These are phyloP conservation scores for Porphyrellus cyaneotinctus DNA, from an alignment of 768 basidiomycete genomes.

Conservation along the genomic window DNA sequence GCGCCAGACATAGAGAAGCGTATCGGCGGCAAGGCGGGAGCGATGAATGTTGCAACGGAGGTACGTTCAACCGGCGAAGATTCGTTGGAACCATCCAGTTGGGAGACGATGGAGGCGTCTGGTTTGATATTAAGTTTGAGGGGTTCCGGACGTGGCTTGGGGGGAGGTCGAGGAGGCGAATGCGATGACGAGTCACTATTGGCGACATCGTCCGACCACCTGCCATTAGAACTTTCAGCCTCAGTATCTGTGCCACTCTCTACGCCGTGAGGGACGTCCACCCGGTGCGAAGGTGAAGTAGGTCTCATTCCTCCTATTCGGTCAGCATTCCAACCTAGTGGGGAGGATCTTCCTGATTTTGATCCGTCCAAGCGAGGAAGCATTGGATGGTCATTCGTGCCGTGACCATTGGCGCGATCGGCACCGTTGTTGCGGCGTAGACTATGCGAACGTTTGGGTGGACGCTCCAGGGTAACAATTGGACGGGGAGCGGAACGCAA, in stretches of 20 bases:
- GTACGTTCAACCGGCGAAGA: slow-evolving; percentile 63
- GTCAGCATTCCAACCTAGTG: slow-evolving; percentile 20
- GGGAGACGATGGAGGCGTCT: slow-evolving; percentile 18
- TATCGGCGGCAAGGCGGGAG: slow-evolving; percentile 85
- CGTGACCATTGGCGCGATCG: neutral
- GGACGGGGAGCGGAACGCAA: slow-evolving; percentile 23
- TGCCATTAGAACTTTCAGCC: slow-evolving; percentile 45
- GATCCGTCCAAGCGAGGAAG: slow-evolving; percentile 18
- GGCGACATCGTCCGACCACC: slow-evolving; percentile 24
- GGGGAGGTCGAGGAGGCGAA: slow-evolving; percentile 42
- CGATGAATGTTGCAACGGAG: slow-evolving; percentile 73
- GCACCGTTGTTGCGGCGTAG: slow-evolving; percentile 18
- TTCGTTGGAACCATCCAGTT: slow-evolving; percentile 46
- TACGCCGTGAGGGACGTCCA: slow-evolving; percentile 67
- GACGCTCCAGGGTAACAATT: slow-evolving; percentile 33
- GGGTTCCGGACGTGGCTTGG: slow-evolving; percentile 36
- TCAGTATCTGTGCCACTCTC: slow-evolving; percentile 77
- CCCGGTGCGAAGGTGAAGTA: slow-evolving; percentile 56
- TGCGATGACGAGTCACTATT: slow-evolving; percentile 11
- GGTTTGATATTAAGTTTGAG: slow-evolving; percentile 25
- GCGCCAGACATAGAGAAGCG: slow-evolving; percentile 82
- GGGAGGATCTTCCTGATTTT: slow-evolving; percentile 19
- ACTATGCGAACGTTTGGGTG: slow-evolving; percentile 33
- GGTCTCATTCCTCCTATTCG: slow-evolving; percentile 31
- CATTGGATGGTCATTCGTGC: slow-evolving; percentile 7